Conservation (phyloP, 352 stramenopile genomes). For the Phytophthora europaea region DNA sequence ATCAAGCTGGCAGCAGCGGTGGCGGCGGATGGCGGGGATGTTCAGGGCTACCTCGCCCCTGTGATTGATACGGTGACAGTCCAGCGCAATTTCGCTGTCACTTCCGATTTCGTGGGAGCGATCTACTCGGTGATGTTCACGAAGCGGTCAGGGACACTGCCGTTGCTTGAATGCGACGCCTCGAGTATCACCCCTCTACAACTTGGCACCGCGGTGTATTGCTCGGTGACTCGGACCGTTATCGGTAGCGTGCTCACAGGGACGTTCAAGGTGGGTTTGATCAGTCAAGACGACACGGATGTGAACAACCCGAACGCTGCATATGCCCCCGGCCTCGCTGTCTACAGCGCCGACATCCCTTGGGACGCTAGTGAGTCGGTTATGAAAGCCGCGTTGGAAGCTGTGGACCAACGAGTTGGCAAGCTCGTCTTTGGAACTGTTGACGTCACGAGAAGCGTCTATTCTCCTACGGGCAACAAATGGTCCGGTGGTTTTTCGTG, state of each 20-base stretch:
- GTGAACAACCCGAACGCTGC: conserved; percentile 1
- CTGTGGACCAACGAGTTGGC: conserved; percentile 25
- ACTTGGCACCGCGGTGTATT: not conserved
- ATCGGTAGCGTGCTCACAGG: conserved; percentile 79
- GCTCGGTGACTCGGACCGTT: conserved; percentile 33
- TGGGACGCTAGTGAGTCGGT: conserved; percentile 84
- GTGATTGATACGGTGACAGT: conserved; percentile 70
- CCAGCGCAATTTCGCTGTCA: conserved; percentile 46
- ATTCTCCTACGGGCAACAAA: conserved; percentile 79
- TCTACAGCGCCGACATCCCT: conserved; percentile 46
- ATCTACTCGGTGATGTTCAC: conserved; percentile 75
- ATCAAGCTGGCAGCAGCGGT: conserved; percentile 53
- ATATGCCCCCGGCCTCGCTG: not conserved
- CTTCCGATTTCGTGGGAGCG: conserved; percentile 57
- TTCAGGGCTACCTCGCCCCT: conserved; percentile 57
- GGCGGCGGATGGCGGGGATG: conserved; percentile 47
- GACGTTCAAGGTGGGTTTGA: conserved; percentile 65
- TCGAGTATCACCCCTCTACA: not conserved
- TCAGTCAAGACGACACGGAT: conserved; percentile 47
- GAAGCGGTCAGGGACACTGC: conserved; percentile 67
- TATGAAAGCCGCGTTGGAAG: conserved; percentile 66
- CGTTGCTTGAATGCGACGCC: conserved; percentile 54
- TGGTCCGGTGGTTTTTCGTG: conserved; percentile 96
- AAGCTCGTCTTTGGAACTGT: conserved; percentile 92
- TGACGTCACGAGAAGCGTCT: conserved; percentile 84